Percentiles rank a stretch among this genome's conserved stretches.
These are phyloP conservation scores for Solanum sitiens DNA, from an alignment of 257 asterid genomes.

Conservation along the genomic window DNA sequence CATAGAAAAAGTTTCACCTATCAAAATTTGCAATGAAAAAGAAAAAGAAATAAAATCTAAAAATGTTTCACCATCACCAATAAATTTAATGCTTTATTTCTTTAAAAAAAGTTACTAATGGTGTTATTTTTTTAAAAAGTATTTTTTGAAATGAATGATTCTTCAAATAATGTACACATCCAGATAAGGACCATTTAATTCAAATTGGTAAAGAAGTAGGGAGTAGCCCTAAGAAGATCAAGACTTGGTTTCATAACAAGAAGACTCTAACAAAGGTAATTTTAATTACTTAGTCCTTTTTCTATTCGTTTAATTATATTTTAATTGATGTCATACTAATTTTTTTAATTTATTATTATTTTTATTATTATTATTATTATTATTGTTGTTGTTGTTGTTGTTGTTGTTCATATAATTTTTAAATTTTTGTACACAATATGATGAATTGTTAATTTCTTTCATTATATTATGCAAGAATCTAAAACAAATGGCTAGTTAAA, in stretches of 20 bases:
- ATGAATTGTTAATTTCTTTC: no score
- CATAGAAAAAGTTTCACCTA: not conserved
- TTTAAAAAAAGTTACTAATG: not conserved
- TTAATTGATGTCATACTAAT: not conserved
- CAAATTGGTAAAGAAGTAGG: slow-evolving; percentile 39
- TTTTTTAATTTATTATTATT: no score
- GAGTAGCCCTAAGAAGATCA: slow-evolving; percentile 47
- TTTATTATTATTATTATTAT: not conserved
- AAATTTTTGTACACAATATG: no score
- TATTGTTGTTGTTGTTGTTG: no score
- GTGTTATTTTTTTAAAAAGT: not conserved
- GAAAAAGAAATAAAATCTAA: no score
- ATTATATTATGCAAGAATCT: no score
- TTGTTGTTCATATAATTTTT: no score
- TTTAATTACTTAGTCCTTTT: not conserved
- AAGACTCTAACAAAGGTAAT: slow-evolving; percentile 41
- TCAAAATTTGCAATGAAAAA: no score
- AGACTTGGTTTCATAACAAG: slow-evolving; percentile 72
- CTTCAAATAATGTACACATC: slow-evolving; percentile 47
- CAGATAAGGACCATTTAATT: slow-evolving; percentile 41
- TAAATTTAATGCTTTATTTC: not conserved
- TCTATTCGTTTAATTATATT: not conserved
- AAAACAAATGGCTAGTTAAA: not conserved
- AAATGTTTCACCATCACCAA: not conserved
- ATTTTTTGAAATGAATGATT: slow-evolving; percentile 23